Conservation (phyloP, 2,329 filamentous ascomycete species). For the Tetracladium maxilliforme region DNA sequence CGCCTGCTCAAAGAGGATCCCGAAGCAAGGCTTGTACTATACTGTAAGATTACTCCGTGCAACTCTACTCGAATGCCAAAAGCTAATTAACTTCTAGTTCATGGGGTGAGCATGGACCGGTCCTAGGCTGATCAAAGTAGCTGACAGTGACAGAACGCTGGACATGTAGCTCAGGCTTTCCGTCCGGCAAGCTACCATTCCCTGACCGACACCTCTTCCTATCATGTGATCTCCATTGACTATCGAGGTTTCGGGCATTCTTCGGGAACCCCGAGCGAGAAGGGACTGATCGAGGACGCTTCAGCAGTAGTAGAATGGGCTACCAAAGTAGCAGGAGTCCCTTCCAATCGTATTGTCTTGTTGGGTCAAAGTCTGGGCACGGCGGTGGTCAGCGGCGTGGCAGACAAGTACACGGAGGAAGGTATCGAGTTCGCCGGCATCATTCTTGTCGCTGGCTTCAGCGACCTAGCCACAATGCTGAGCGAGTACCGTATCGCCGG, state of each 20-base stretch:
- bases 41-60: slow-evolving; percentile 40
- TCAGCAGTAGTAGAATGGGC: slow-evolving; percentile 61
- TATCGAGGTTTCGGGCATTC: slow-evolving; percentile 81
- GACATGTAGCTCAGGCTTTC: slow-evolving; percentile 65
- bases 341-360: slow-evolving; percentile 60
- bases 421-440: slow-evolving; percentile 63
- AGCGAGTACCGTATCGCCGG: slow-evolving; percentile 66
- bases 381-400: slow-evolving; percentile 62
- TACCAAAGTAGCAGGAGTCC: slow-evolving; percentile 45
- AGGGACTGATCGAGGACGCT: slow-evolving; percentile 69
- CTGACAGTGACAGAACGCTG: slow-evolving; percentile 51
- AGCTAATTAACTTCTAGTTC: slow-evolving; percentile 28
- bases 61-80: no score
- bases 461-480: slow-evolving; percentile 57
- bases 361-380: slow-evolving; percentile 83
- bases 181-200: slow-evolving; percentile 67
- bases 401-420: slow-evolving; percentile 44
- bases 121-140: no score
- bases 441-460: slow-evolving; percentile 69
- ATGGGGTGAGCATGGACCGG: slow-evolving; percentile 35
- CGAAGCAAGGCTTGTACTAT: slow-evolving; percentile 46
- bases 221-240: slow-evolving; percentile 75
- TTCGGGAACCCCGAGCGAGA: slow-evolving; percentile 66
- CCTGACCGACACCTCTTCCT: slow-evolving; percentile 55
- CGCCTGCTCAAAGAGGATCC: slow-evolving; percentile 47